These are phyloP conservation scores for Dorcoceras hygrometricum DNA, from an alignment of 257 asterid genomes.

Conservation along the genomic window DNA sequence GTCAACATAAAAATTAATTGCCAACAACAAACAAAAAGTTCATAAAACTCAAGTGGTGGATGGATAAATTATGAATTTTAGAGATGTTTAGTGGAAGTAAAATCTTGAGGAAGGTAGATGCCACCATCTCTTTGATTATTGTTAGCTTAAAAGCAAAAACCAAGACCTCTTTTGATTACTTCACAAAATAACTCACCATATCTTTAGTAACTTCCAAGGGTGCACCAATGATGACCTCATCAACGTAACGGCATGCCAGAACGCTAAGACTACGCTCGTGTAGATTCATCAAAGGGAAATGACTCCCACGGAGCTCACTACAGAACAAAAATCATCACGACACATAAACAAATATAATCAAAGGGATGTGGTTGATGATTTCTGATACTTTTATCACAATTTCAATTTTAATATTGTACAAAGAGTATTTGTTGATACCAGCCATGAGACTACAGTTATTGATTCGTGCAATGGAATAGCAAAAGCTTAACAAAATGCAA, in stretches of 20 bases:
- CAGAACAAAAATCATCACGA: conserved; percentile 13
- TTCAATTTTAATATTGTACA: conserved; percentile 7
- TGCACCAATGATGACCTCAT: conserved; percentile 92
- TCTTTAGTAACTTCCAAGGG: conserved; percentile 87
- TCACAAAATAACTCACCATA: conserved; percentile 46
- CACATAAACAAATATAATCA: conserved; percentile 9
- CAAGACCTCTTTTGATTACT: neutral
- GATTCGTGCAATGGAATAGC: neutral
- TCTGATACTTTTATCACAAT: conserved; percentile 6
- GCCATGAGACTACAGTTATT: neutral
- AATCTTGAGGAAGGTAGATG: neutral
- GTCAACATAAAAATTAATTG: neutral
- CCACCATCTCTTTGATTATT: neutral
- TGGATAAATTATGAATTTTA: neutral
- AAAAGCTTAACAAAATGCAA: neutral
- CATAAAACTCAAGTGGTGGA: neutral
- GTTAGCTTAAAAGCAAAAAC: too few species aligned
- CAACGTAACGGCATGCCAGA: conserved; percentile 88
- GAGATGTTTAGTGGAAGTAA: neutral
- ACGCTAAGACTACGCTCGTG: conserved; percentile 94
- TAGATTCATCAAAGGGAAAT: conserved; percentile 82
- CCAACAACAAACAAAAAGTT: neutral
- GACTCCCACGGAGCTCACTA: conserved; percentile 76
- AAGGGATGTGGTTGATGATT: conserved; percentile 16
- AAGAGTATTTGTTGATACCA: neutral